These are phyloP conservation scores for Populus deltoides DNA, from an alignment of 345 rosid species.

Conservation along the genomic window DNA sequence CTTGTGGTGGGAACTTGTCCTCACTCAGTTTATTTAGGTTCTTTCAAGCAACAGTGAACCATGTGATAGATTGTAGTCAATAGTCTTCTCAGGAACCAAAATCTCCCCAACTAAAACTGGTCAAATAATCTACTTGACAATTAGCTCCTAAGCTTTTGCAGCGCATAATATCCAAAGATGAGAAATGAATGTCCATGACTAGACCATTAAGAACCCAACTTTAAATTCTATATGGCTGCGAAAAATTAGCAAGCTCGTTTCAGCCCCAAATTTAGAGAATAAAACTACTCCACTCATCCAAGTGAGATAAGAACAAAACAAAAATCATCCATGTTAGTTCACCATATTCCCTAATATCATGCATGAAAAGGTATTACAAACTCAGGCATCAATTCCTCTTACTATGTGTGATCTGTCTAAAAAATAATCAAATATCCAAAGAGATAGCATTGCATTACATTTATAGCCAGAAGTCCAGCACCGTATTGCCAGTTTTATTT, in stretches of 20 bases:
- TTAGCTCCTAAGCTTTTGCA: background rate
- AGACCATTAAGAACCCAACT: background rate
- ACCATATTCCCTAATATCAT: background rate
- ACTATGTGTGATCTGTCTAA: background rate
- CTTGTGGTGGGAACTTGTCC: background rate
- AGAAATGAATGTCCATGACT: background rate
- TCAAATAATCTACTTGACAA: background rate
- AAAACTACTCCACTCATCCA: background rate
- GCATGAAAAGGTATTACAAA: background rate
- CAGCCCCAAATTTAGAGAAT: background rate
- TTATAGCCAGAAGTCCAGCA: background rate
- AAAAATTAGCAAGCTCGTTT: background rate
- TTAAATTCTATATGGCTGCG: background rate
- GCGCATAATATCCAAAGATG: background rate
- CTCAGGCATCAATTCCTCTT: background rate
- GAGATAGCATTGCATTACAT: background rate
- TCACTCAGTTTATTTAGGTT: background rate
- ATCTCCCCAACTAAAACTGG: background rate
- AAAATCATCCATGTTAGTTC: background rate
- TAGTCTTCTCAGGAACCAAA: too few species aligned
- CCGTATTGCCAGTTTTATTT: constrained; percentile 4
- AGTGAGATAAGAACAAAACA: background rate
- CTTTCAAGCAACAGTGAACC: background rate
- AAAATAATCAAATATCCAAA: background rate
- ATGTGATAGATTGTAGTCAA: background rate